These are phyloP conservation scores for Metrosideros polymorpha DNA, from an alignment of 441 rosid genomes.

Conservation along the genomic window DNA sequence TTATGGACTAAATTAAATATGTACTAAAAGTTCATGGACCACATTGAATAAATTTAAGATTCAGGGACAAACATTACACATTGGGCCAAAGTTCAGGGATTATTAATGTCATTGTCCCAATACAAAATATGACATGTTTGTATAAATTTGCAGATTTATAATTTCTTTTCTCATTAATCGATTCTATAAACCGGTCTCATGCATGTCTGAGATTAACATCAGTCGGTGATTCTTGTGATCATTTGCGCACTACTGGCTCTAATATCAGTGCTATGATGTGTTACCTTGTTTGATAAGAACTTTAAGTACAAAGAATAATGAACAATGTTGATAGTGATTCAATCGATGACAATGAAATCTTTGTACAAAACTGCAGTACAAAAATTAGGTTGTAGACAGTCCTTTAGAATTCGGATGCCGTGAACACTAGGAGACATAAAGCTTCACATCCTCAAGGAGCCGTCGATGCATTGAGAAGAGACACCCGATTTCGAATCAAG, in stretches of 20 bases:
- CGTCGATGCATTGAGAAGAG: slow-evolving; percentile 43
- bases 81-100: too few relatives aligned
- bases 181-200: background rate
- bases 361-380: background rate
- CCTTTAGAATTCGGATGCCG: background rate
- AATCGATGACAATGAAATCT: background rate
- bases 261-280: slow-evolving; percentile 27
- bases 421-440: slow-evolving; percentile 7
- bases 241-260: slow-evolving; percentile 32
- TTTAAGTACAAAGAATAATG: slow-evolving; percentile 19
- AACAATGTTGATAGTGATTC: background rate
- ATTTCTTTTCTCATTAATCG: background rate
- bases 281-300: slow-evolving; percentile 32
- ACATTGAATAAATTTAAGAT: too few relatives aligned
- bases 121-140: background rate
- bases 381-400: slow-evolving; percentile 9
- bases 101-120: too few relatives aligned
- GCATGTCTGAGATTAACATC: background rate
- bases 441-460: slow-evolving; percentile 6
- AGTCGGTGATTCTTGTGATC: background rate
- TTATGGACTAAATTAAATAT: too few relatives aligned
- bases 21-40: too few relatives aligned
- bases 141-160: background rate
- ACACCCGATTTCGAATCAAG: slow-evolving; percentile 46
- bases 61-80: too few relatives aligned